Evolutionary conservation across 2,329 filamentous ascomycete species (phyloP).

Genomic region (Ceratocystis huliohia): DNA sequence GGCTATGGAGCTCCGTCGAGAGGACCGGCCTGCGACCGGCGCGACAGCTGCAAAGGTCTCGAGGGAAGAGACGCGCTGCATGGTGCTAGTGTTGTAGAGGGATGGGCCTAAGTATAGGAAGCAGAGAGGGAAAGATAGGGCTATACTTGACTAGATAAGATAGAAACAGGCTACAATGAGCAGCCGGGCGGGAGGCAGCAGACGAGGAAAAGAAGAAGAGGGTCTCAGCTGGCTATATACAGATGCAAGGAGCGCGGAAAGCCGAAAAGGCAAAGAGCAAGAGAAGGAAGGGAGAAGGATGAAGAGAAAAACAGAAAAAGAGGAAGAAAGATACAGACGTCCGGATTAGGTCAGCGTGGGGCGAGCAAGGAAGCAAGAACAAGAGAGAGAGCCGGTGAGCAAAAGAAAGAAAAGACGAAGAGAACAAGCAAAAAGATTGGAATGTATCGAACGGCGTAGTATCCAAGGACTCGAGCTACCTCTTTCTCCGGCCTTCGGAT

Average conservation of each 20-base stretch:
- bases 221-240: background rate
- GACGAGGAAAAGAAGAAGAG: background rate
- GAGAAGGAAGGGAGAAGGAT: background rate
- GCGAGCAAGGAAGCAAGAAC: background rate
- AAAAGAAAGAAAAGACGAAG: conserved; percentile 9
- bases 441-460: too few relatives aligned
- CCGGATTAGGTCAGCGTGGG: background rate
- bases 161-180: background rate
- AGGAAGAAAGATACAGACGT: too few relatives aligned
- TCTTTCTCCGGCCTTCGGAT: too few relatives aligned
- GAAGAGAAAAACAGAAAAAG: background rate
- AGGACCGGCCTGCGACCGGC: conserved; percentile 27
- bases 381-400: background rate
- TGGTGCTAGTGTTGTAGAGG: background rate
- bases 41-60: conserved; percentile 37
- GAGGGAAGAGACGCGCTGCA: conserved; percentile 41
- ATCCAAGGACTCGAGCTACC: too few relatives aligned
- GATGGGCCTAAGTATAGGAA: background rate
- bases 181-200: background rate
- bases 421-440: too few relatives aligned
- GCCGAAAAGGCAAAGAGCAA: background rate
- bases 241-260: background rate
- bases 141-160: background rate
- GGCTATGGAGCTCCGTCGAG: conserved; percentile 34
- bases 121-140: background rate